Percentiles rank a stretch among this genome's conserved stretches.
Evolutionary conservation across 192 early-diverging fungal genomes (phyloP).

Genomic region (Geosiphon pyriformis): DNA sequence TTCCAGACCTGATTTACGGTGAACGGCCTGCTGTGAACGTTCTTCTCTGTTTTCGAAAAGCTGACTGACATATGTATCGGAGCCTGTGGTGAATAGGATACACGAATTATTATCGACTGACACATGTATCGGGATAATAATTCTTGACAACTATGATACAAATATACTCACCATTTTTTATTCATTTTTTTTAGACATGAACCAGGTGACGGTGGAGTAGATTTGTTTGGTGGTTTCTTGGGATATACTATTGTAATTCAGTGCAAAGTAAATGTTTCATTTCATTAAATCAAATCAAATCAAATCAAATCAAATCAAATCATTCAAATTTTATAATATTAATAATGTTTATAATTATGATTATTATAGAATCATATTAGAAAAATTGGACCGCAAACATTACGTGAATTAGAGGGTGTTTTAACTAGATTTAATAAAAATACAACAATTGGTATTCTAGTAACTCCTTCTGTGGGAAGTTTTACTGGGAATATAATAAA

Average conservation of each 20-base stretch:
- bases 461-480: not conserved
- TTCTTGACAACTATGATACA: constrained; percentile 11
- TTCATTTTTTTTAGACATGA: not conserved
- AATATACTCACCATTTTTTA: not conserved
- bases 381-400: not conserved
- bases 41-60: no score
- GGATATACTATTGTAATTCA: not conserved
- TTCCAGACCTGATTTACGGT: no score
- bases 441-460: constrained; percentile 6
- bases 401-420: constrained; percentile 1
- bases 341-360: no score
- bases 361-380: not conserved
- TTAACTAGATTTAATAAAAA: not conserved
- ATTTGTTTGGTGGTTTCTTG: constrained; percentile 4
- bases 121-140: not conserved
- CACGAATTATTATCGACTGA: not conserved
- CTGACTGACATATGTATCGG: no score
- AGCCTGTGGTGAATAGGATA: no score
- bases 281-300: no score
- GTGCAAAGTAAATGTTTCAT: constrained; percentile 4
- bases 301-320: no score
- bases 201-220: not conserved
- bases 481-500: not conserved
- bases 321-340: no score
- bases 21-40: no score